phyloP scores from a whole-genome alignment of 768 basidiomycete species.

The Strobilomyces confusus region DNA sequence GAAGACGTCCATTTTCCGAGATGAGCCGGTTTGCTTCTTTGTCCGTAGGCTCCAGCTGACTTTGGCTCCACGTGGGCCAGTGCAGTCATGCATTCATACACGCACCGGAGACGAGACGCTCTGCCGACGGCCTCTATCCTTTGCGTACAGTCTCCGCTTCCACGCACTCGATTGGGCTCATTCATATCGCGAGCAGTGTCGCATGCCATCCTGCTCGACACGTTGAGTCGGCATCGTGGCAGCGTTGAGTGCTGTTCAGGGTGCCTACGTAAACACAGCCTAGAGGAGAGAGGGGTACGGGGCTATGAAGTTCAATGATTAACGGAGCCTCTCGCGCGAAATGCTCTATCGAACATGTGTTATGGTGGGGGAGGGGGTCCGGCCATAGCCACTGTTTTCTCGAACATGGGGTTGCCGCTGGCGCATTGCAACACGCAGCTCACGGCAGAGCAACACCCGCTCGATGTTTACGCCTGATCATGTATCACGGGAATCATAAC shows the following conservation, averaged over 20 bases:
- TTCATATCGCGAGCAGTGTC: slow-evolving; percentile 21
- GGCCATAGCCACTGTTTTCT: slow-evolving; percentile 10
- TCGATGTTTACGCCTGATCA: slow-evolving; percentile 13
- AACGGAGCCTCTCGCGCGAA: slow-evolving; percentile 7
- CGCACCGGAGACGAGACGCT: slow-evolving; percentile 19
- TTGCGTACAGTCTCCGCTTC: slow-evolving; percentile 22
- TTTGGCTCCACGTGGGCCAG: slow-evolving; percentile 14
- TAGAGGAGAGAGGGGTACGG: slow-evolving; percentile 16
- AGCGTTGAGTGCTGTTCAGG: slow-evolving; percentile 22
- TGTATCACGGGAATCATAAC: slow-evolving; percentile 20
- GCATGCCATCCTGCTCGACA: slow-evolving; percentile 11
- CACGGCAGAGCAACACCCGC: slow-evolving; percentile 20
- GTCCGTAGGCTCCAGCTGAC: neutral
- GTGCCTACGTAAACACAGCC: slow-evolving; percentile 30
- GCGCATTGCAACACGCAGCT: slow-evolving; percentile 15
- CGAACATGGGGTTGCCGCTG: slow-evolving; percentile 11
- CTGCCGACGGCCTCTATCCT: slow-evolving; percentile 18
- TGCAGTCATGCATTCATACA: slow-evolving; percentile 8
- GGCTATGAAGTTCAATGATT: slow-evolving; percentile 20
- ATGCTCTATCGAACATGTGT: slow-evolving; percentile 13
- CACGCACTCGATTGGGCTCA: slow-evolving; percentile 21
- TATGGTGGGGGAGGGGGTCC: slow-evolving; percentile 8
- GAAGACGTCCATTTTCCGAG: slow-evolving; percentile 4
- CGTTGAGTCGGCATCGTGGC: slow-evolving; percentile 23
- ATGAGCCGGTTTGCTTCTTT: slow-evolving; percentile 23